Evolutionary conservation across 345 rosid genomes (phyloP).

Genomic region (Rhodamnia argentea): DNA sequence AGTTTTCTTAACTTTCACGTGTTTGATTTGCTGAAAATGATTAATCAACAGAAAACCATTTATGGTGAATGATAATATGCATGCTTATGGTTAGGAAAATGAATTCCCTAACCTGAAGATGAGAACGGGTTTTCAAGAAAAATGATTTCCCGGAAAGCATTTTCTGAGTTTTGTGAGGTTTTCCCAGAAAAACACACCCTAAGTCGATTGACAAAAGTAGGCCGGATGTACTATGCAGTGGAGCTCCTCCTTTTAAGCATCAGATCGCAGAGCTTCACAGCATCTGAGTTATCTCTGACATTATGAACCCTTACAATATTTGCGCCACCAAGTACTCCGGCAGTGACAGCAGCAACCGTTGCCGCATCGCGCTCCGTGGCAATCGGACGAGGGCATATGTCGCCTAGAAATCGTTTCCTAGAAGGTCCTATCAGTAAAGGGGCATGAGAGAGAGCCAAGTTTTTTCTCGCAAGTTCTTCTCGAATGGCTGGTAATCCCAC

Average conservation of each 20-base stretch:
- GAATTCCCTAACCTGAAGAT: background rate
- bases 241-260: constrained; percentile 26
- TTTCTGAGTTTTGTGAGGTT: background rate
- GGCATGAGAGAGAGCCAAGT: constrained; percentile 58
- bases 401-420: constrained; percentile 81
- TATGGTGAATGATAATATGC: background rate
- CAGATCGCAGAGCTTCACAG: constrained; percentile 69
- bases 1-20: background rate
- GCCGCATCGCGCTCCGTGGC: constrained; percentile 86
- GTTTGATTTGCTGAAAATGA: background rate
- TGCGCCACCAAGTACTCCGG: constrained; percentile 67
- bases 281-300: constrained; percentile 62
- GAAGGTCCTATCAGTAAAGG: constrained; percentile 80
- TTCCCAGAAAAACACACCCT: background rate
- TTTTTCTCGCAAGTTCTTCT: constrained; percentile 54
- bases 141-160: background rate
- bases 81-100: background rate
- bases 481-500: constrained; percentile 43
- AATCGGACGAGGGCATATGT: constrained; percentile 45
- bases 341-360: constrained; percentile 59
- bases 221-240: background rate
- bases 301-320: constrained; percentile 90
- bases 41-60: background rate
- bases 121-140: background rate
- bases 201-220: background rate